Conservation (phyloP, 2,329 filamentous ascomycete species). For the Calonectria pteridis region DNA sequence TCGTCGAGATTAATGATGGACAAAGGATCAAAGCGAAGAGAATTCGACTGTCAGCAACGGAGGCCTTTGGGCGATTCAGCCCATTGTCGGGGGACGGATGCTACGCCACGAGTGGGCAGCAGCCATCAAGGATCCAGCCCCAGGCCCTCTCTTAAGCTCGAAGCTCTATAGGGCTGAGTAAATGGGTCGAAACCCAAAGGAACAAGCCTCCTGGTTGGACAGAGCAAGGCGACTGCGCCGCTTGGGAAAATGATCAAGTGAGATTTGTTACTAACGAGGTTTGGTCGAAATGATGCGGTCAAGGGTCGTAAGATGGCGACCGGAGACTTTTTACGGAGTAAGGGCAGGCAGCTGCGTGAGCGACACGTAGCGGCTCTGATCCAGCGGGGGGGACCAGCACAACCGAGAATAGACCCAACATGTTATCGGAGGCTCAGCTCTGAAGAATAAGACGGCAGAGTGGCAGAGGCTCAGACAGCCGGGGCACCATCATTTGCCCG, state of each 20-base stretch:
- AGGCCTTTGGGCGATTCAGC: conserved; percentile 39
- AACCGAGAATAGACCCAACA: conserved; percentile 33
- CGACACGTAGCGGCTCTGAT: conserved; percentile 25
- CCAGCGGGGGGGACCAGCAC: conserved; percentile 15
- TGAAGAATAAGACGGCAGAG: conserved; percentile 26
- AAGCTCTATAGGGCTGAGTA: conserved; percentile 42
- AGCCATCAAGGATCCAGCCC: conserved; percentile 33
- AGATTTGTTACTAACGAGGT: conserved; percentile 19
- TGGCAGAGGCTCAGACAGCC: conserved; percentile 20
- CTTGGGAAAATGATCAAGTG: conserved; percentile 27
- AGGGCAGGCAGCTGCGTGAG: conserved; percentile 16
- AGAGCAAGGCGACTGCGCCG: conserved; percentile 23
- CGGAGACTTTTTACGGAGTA: conserved; percentile 25
- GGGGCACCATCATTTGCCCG: conserved; percentile 22
- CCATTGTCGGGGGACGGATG: conserved; percentile 36
- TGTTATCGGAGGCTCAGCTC: conserved; percentile 27
- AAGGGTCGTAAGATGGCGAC: conserved; percentile 21
- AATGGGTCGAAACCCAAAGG: conserved; percentile 35
- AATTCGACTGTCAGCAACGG: conserved; percentile 43
- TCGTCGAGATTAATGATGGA: conserved; percentile 6
- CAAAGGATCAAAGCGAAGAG: conserved; percentile 26
- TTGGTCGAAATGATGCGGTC: conserved; percentile 18
- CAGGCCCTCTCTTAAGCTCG: conserved; percentile 23
- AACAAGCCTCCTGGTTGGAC: conserved; percentile 33
- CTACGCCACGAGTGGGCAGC: conserved; percentile 44